Conservation (phyloP, 2,329 filamentous ascomycete species). For the Diaporthe longicolla region DNA sequence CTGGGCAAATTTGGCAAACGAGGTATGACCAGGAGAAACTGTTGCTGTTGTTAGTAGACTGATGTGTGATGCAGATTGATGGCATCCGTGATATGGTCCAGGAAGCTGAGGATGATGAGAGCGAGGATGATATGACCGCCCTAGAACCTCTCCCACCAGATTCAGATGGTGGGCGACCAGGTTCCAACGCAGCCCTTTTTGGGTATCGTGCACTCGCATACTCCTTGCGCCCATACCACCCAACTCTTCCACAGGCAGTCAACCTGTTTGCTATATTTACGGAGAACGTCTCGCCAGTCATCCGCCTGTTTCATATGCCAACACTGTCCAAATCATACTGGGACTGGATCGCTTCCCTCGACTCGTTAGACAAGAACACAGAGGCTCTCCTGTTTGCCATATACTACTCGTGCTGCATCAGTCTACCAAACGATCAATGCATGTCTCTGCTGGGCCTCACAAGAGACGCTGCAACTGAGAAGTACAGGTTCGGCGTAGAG, state of each 20-base stretch:
- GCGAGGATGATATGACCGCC: constrained; percentile 1
- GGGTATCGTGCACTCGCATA: constrained; percentile 47
- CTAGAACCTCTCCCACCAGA: background rate
- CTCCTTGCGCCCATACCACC: constrained; percentile 47
- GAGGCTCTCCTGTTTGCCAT: constrained; percentile 61
- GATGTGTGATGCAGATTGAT: constrained; percentile 32
- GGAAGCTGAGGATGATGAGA: constrained; percentile 38
- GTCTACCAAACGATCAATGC: constrained; percentile 66
- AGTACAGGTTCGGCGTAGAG: constrained; percentile 63
- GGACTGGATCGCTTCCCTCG: constrained; percentile 44
- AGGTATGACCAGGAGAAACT: constrained; percentile 2
- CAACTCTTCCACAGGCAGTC: constrained; percentile 45
- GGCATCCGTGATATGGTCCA: constrained; percentile 42
- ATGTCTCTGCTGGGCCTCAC: constrained; percentile 27
- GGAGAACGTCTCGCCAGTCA: constrained; percentile 48
- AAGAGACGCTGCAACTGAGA: constrained; percentile 20
- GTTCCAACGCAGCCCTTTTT: constrained; percentile 47
- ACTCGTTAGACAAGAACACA: constrained; percentile 43
- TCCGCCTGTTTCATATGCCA: constrained; percentile 51
- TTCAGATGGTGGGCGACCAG: background rate
- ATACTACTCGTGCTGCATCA: constrained; percentile 67
- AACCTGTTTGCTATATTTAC: constrained; percentile 46
- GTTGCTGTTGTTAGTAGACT: background rate
- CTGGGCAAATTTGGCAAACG: constrained; percentile 41
- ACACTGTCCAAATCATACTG: constrained; percentile 47